phyloP scores from a whole-genome alignment of 2,329 filamentous ascomycete species.

The Fusarium sp. region DNA sequence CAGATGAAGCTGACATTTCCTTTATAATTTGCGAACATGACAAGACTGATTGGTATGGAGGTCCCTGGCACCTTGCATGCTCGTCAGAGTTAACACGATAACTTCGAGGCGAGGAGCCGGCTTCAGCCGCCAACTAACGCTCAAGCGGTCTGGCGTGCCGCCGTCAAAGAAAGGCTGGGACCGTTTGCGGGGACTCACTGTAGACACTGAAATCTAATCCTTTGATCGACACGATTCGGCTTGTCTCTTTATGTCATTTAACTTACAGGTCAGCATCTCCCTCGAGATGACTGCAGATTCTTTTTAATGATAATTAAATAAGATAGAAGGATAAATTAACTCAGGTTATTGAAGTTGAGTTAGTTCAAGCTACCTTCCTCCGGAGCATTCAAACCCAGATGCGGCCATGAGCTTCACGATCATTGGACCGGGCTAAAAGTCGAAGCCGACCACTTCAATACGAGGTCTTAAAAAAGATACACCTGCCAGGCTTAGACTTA shows the following conservation, averaged over 20 bases:
- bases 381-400: conserved; percentile 20
- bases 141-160: conserved; percentile 11
- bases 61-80: no score
- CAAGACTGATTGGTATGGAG: no score
- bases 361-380: no score
- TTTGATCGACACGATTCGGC: not conserved
- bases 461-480: conserved; percentile 19
- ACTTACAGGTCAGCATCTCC: not conserved
- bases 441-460: conserved; percentile 19
- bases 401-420: conserved; percentile 17
- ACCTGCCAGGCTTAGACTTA: no score
- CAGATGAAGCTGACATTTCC: not conserved
- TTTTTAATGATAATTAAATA: not conserved
- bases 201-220: not conserved
- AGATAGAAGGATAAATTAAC: not conserved
- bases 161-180: conserved; percentile 22
- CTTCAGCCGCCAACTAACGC: conserved; percentile 11
- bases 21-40: not conserved
- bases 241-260: not conserved
- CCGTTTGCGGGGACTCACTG: conserved; percentile 23
- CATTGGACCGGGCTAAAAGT: conserved; percentile 24
- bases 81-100: no score
- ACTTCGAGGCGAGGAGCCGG: not conserved
- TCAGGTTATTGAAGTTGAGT: not conserved
- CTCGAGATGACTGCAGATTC: not conserved